phyloP scores from a whole-genome alignment of 345 rosid genomes.

The Crucihimalaya himalaica region DNA sequence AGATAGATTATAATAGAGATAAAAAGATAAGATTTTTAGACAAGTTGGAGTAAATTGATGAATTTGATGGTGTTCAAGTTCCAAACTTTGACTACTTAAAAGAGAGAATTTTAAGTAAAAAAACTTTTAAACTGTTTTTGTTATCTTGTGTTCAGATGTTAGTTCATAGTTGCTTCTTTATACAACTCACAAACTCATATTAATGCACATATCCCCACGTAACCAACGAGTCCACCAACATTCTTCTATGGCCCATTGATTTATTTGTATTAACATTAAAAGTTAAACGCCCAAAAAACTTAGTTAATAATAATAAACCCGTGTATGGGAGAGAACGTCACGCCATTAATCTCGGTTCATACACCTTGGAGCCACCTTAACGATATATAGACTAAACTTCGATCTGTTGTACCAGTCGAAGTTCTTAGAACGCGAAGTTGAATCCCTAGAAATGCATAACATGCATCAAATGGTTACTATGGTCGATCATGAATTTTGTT shows the following conservation, averaged over 20 bases:
- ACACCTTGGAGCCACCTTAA: conserved; percentile 35
- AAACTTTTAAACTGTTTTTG: conserved; percentile 24
- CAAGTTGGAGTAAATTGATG: conserved; percentile 47
- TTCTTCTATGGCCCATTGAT: conserved; percentile 33
- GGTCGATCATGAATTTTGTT: not conserved
- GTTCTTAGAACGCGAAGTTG: conserved; percentile 32
- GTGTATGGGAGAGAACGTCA: conserved; percentile 46
- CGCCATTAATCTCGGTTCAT: conserved; percentile 47
- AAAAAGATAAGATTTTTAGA: not conserved
- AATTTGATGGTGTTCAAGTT: conserved; percentile 70
- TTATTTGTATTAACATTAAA: not conserved
- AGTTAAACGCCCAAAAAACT: not conserved
- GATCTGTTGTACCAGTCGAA: conserved; percentile 25
- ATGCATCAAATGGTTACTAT: conserved; percentile 31
- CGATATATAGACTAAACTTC: not conserved
- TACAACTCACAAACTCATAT: conserved; percentile 33
- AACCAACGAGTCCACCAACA: conserved; percentile 42
- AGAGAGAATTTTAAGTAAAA: conserved; percentile 24
- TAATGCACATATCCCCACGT: conserved; percentile 35
- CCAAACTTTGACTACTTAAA: conserved; percentile 48
- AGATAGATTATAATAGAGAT: conserved; percentile 19
- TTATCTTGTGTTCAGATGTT: conserved; percentile 37
- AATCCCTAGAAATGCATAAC: conserved; percentile 29
- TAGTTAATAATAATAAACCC: conserved; percentile 1
- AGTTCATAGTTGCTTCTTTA: conserved; percentile 34